phyloP scores from a whole-genome alignment of 2,329 filamentous ascomycete genomes.

The Karstenula rhodostoma region DNA sequence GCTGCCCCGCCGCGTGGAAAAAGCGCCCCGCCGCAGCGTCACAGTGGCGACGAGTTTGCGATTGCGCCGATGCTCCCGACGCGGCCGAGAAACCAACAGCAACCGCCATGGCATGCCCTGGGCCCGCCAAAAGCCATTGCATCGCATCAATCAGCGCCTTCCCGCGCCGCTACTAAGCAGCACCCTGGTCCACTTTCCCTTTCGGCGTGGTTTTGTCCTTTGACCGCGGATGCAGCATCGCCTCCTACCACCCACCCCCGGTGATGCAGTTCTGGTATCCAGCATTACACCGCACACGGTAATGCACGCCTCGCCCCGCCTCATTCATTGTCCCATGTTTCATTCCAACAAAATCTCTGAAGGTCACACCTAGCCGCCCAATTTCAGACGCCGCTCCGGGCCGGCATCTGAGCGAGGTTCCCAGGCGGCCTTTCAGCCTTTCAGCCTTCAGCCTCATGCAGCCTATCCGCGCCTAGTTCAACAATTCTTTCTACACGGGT shows the following conservation, averaged over 20 bases:
- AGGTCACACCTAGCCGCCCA: constrained; percentile 1
- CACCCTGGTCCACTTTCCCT: background rate
- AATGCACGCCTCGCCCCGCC: constrained; percentile 2
- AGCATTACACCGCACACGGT: background rate
- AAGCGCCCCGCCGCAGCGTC: constrained; percentile 14
- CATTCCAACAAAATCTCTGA: constrained; percentile 5
- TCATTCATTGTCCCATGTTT: background rate
- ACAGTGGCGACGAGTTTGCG: constrained; percentile 15
- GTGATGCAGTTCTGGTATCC: constrained; percentile 3
- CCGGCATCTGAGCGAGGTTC: constrained; percentile 8
- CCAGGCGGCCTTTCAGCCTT: constrained; percentile 10
- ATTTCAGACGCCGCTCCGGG: constrained; percentile 10
- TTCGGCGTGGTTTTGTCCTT: background rate
- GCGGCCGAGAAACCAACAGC: constrained; percentile 30
- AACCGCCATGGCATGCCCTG: constrained; percentile 17
- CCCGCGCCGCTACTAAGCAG: constrained; percentile 5
- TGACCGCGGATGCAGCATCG: background rate
- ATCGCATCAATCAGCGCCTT: constrained; percentile 41
- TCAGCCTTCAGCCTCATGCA: constrained; percentile 14
- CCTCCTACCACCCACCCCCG: background rate
- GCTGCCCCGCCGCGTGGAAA: constrained; percentile 16
- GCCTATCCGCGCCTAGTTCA: constrained; percentile 6
- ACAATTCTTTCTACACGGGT: constrained; percentile 8
- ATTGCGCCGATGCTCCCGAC: constrained; percentile 22
- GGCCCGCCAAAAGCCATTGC: constrained; percentile 21